These are phyloP conservation scores for Pseudocercospora cruenta DNA, from an alignment of 2,329 filamentous ascomycete genomes.

Conservation along the genomic window DNA sequence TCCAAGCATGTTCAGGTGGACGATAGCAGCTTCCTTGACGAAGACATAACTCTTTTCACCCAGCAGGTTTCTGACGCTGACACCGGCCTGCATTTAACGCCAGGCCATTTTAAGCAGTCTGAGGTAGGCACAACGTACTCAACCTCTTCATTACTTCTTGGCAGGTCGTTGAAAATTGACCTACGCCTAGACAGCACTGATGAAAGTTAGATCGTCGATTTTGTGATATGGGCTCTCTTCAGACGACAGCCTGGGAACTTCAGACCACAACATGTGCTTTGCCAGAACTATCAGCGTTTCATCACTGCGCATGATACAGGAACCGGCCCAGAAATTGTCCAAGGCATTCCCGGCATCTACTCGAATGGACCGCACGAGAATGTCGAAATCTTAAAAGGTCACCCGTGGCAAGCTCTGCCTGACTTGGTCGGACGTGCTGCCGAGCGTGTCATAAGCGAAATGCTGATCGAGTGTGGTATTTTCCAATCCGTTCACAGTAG, in stretches of 20 bases:
- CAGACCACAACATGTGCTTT: slow-evolving; percentile 74
- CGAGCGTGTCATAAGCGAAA: slow-evolving; percentile 74
- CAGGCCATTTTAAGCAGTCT: slow-evolving; percentile 41
- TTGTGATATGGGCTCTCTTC: slow-evolving; percentile 74
- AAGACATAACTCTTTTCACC: slow-evolving; percentile 50
- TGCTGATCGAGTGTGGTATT: slow-evolving; percentile 77
- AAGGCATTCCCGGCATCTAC: slow-evolving; percentile 68
- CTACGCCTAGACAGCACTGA: slow-evolving; percentile 21
- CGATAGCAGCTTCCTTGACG: slow-evolving; percentile 35
- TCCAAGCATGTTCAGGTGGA: slow-evolving; percentile 38
- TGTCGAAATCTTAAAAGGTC: slow-evolving; percentile 67
- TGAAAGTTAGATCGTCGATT: slow-evolving; percentile 50
- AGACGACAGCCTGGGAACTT: slow-evolving; percentile 54
- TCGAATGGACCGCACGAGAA: slow-evolving; percentile 69
- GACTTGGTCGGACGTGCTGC: slow-evolving; percentile 73
- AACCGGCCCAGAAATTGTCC: slow-evolving; percentile 40
- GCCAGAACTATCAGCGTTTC: slow-evolving; percentile 74
- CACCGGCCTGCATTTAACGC: slow-evolving; percentile 25
- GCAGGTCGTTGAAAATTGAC: slow-evolving; percentile 8
- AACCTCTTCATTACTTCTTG: slow-evolving; percentile 45
- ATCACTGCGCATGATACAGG: slow-evolving; percentile 36
- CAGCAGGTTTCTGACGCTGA: slow-evolving; percentile 45
- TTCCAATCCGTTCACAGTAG: slow-evolving; percentile 67
- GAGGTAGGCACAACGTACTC: slow-evolving; percentile 44
- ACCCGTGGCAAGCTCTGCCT: slow-evolving; percentile 76